Evolutionary conservation across 2,329 filamentous ascomycete species (phyloP).

Genomic region (Pseudocercospora cruenta): DNA sequence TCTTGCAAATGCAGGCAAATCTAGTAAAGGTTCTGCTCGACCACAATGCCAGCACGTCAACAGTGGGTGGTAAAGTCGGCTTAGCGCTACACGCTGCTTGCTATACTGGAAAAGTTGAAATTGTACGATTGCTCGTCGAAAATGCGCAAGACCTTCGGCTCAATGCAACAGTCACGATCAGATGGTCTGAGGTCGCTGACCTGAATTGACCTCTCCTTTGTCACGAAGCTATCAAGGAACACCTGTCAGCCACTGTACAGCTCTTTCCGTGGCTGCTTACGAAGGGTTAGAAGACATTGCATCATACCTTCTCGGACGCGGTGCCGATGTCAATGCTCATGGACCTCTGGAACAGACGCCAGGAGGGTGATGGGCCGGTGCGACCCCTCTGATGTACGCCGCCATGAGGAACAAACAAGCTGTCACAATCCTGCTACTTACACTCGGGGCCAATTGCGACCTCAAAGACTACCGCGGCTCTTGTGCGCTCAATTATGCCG

Average conservation of each 20-base stretch:
- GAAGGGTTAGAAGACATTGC: not conserved
- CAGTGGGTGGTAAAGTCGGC: not conserved
- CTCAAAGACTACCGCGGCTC: not conserved
- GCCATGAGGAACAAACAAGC: not conserved
- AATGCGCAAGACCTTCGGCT: not conserved
- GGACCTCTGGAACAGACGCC: not conserved
- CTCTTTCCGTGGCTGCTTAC: not conserved
- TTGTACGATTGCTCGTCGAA: not conserved
- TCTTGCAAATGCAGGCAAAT: not conserved
- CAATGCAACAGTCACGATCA: not conserved
- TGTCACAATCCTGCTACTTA: not conserved
- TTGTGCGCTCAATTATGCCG: not conserved
- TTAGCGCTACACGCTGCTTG: not conserved
- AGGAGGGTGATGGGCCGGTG: not conserved
- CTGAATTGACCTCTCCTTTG: not conserved
- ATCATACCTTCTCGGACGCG: not conserved
- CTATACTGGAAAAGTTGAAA: not conserved
- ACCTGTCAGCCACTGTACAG: not conserved
- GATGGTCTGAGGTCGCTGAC: not conserved
- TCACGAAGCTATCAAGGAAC: not conserved
- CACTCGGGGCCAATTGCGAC: not conserved
- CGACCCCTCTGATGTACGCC: not conserved
- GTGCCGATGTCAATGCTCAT: constrained; percentile 1
- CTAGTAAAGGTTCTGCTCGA: not conserved
- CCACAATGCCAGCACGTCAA: not conserved